Conservation (phyloP, 1,284 basidiomycete species). For the Kalmanozyma brasiliensis region DNA sequence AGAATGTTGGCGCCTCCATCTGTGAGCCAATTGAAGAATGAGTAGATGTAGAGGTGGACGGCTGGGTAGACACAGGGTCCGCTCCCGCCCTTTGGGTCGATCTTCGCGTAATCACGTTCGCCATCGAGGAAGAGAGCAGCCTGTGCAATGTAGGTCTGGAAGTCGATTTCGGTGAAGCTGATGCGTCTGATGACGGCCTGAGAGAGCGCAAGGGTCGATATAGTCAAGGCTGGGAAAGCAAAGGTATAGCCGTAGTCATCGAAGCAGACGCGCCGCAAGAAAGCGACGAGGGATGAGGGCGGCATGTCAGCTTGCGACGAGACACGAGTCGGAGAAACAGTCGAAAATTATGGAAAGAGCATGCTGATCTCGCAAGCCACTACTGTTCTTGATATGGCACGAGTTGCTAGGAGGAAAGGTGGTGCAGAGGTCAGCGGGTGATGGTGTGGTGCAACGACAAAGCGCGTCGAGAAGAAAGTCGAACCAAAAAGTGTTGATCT, state of each 20-base stretch:
- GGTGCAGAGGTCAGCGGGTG: constrained; percentile 5
- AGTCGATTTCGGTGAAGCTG: constrained; percentile 91
- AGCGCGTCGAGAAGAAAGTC: constrained; percentile 12
- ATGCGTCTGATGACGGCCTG: constrained; percentile 32
- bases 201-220: constrained; percentile 21
- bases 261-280: constrained; percentile 35
- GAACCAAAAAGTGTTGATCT: constrained; percentile 17
- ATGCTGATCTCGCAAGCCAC: no score
- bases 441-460: not conserved
- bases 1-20: constrained; percentile 74
- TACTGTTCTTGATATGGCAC: no score
- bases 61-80: constrained; percentile 97
- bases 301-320: constrained; percentile 11
- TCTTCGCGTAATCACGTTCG: constrained; percentile 83
- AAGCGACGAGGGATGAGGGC: constrained; percentile 14
- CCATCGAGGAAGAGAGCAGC: constrained; percentile 82
- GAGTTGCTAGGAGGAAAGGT: no score
- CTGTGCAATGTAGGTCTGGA: constrained; percentile 90
- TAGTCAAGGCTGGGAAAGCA: constrained; percentile 22
- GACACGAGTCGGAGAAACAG: not conserved
- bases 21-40: constrained; percentile 77
- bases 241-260: constrained; percentile 36
- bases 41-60: constrained; percentile 87
- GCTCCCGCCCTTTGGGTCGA: constrained; percentile 80
- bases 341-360: not conserved